Conservation (phyloP, 352 stramenopile genomes). For the Phytophthora fragariae region DNA sequence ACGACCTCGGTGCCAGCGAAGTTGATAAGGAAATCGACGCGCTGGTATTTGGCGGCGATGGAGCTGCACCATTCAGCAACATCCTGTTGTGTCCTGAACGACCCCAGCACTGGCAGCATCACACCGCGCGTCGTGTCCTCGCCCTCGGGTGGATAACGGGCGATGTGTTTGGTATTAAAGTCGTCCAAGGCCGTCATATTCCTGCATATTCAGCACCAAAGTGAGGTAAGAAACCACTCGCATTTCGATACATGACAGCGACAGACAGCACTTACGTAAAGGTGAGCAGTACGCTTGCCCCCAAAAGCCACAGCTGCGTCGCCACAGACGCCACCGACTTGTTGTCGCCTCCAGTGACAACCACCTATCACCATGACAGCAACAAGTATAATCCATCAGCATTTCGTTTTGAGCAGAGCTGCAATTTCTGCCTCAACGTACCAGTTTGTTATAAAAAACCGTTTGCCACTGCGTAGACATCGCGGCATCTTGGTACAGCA, state of each 20-base stretch:
- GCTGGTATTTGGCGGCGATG: conserved; percentile 63
- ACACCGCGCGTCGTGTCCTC: conserved; percentile 54
- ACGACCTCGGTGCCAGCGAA: conserved; percentile 47
- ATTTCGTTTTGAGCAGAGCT: neutral
- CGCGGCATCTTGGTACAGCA: conserved; percentile 36
- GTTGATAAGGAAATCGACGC: conserved; percentile 78
- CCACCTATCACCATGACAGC: conserved; percentile 47
- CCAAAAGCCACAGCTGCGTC: conserved; percentile 72
- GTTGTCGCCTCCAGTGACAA: conserved; percentile 69
- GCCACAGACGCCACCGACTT: conserved; percentile 53
- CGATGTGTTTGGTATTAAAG: conserved; percentile 64
- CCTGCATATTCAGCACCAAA: conserved; percentile 29
- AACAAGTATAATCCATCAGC: neutral
- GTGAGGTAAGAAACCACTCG: neutral
- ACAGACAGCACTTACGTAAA: conserved; percentile 56
- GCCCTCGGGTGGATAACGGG: conserved; percentile 46
- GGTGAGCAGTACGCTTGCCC: conserved; percentile 69
- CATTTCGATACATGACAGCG: neutral
- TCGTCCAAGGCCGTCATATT: conserved; percentile 51
- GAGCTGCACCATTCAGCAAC: conserved; percentile 69
- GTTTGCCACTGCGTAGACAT: conserved; percentile 44
- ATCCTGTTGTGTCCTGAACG: conserved; percentile 53
- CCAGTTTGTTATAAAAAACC: conserved; percentile 65
- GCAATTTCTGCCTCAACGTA: conserved; percentile 27
- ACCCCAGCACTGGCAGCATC: conserved; percentile 63